A percentile compares a stretch with the other conserved stretches of the same genome.
These are phyloP conservation scores for Solanum neorickii DNA, from an alignment of 257 asterid genomes.

Conservation along the genomic window DNA sequence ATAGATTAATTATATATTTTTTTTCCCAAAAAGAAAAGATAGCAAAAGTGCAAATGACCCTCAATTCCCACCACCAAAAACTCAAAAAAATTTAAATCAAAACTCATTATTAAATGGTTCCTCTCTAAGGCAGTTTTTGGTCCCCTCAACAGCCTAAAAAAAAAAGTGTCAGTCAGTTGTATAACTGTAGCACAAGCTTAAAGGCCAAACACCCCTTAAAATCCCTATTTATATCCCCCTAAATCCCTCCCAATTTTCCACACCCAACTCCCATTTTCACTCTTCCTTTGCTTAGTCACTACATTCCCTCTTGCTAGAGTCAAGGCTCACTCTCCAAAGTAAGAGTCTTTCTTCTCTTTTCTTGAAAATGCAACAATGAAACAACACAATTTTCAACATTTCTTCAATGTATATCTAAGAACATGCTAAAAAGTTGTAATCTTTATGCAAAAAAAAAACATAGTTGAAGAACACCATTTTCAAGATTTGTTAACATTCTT, in stretches of 20 bases:
- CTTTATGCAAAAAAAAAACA: not conserved
- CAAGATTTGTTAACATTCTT: not conserved
- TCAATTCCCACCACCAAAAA: not conserved
- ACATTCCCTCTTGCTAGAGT: not conserved
- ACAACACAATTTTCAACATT: not conserved
- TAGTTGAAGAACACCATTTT: too few relatives aligned
- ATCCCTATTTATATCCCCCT: conserved; percentile 15
- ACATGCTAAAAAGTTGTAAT: not conserved
- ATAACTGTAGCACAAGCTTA: not conserved
- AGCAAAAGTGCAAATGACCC: not conserved
- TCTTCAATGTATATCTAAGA: not conserved
- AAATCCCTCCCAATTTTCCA: not conserved
- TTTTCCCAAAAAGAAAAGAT: too few relatives aligned
- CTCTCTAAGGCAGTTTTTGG: conserved; percentile 2
- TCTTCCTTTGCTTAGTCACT: not conserved
- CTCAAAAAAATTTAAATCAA: not conserved
- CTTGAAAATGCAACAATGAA: not conserved
- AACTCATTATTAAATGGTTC: not conserved
- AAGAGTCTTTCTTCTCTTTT: not conserved
- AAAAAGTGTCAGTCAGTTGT: conserved; percentile 10
- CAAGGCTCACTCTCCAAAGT: not conserved
- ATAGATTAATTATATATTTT: too few relatives aligned
- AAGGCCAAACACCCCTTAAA: not conserved
- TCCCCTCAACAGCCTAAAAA: not conserved
- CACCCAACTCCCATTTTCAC: not conserved